Conservation (phyloP, 495 filamentous ascomycete species). For the Xylaria cubensis region DNA sequence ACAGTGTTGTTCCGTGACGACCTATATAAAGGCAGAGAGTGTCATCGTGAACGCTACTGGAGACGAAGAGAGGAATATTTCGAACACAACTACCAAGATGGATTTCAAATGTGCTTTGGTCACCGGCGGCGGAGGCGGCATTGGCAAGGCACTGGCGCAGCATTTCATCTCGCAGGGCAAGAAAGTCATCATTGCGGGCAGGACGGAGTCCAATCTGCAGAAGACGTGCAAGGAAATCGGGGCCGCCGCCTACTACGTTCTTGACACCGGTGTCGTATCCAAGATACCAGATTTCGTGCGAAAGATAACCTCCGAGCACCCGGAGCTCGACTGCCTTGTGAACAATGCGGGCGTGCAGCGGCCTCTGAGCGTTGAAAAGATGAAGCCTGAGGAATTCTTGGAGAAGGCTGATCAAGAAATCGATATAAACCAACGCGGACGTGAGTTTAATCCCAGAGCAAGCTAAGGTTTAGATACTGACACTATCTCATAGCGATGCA, state of each 20-base stretch:
- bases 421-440: constrained; percentile 56
- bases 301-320: constrained; percentile 45
- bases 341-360: constrained; percentile 49
- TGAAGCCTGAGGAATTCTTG: constrained; percentile 36
- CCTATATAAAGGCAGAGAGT: background rate
- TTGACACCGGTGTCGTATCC: constrained; percentile 49
- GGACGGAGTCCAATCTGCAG: constrained; percentile 53
- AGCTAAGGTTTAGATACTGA: background rate
- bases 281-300: constrained; percentile 48
- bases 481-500: constrained; percentile 45
- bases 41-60: background rate
- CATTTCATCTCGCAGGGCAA: constrained; percentile 51
- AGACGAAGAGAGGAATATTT: background rate
- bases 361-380: constrained; percentile 39
- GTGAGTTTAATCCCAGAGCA: background rate
- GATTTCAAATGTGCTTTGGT: constrained; percentile 49
- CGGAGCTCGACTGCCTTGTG: constrained; percentile 56
- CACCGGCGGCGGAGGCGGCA: constrained; percentile 56
- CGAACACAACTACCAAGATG: background rate
- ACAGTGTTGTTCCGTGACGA: background rate
- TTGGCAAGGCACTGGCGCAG: constrained; percentile 52
- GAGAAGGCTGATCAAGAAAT: constrained; percentile 56
- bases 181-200: constrained; percentile 54
- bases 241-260: constrained; percentile 47
- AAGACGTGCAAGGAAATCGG: constrained; percentile 46